A percentile compares a stretch with the other conserved stretches of the same genome.
phyloP scores from a whole-genome alignment of 495 filamentous ascomycete genomes.

The Hypoxylon fragiforme region DNA sequence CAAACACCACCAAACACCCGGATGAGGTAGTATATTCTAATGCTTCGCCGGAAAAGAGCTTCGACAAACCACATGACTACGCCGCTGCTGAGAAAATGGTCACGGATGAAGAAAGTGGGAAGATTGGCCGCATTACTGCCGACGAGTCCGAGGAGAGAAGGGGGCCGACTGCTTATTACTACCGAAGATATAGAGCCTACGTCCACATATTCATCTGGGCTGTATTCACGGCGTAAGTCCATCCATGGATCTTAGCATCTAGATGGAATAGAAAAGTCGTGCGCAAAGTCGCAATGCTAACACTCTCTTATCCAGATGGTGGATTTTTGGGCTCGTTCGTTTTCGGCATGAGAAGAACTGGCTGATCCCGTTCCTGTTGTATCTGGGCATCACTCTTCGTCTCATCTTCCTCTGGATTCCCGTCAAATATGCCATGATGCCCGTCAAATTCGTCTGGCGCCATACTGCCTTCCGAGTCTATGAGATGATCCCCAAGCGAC shows the following conservation, averaged over 20 bases:
- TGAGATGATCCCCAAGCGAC: constrained; percentile 61
- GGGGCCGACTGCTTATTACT: constrained; percentile 7
- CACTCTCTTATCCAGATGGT: constrained; percentile 65
- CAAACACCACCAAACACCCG: constrained; percentile 47
- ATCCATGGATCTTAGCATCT: constrained; percentile 1
- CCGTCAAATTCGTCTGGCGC: constrained; percentile 67
- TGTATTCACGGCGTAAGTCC: constrained; percentile 41
- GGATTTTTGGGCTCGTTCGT: constrained; percentile 77
- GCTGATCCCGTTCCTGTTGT: constrained; percentile 84
- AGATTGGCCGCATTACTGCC: constrained; percentile 27
- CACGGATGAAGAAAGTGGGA: constrained; percentile 47
- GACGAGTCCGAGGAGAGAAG: not conserved
- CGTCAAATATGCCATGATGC: constrained; percentile 63
- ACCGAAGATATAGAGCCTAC: constrained; percentile 23
- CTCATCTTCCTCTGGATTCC: constrained; percentile 75
- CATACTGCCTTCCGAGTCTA: constrained; percentile 59
- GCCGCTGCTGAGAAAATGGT: constrained; percentile 39
- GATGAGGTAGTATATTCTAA: constrained; percentile 56
- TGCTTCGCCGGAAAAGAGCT: constrained; percentile 34
- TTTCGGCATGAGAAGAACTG: constrained; percentile 76
- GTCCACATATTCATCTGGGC: constrained; percentile 36
- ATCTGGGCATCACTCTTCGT: constrained; percentile 72
- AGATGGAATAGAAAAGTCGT: constrained; percentile 9
- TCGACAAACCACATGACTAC: constrained; percentile 43
- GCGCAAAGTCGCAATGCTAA: constrained; percentile 13